Evolutionary conservation across 305 asterid species (phyloP), one percentile per base, ranked within the genome.

Genomic region (Ajuga reptans): DNA sequence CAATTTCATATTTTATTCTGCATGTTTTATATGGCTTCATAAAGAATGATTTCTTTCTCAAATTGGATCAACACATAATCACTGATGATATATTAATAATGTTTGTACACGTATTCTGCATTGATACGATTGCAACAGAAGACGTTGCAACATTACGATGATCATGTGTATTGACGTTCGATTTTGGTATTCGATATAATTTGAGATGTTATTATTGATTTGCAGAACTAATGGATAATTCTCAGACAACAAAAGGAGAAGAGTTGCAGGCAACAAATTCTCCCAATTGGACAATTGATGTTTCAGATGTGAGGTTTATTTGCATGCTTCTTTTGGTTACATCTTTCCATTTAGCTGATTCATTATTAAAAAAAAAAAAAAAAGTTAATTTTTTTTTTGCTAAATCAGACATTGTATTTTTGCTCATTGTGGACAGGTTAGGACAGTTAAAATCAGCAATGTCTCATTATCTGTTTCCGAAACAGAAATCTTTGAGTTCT

Each of bases 381-480:
- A n/a, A n/a, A n/a, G n/a, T n/a, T n/a, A n/a, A n/a, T n/a, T n/a
- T n/a, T n/a, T n/a, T 2, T 6, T 17, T 3, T 18, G n/a, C 31
- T 46, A 7, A 45, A 45, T 63, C 31, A 12, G 54, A 11, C 56
- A 15, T 39, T 57, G 66, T 58, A 37, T 29, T 29, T 14, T 15
- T 16, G 54, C 9, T 68, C n/a, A 2, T 16, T 14, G 36, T 46
- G 51, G 43, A 55, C 85, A 85, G 88, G 53, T 78, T 49, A 78
- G 75, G 80, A 85, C 90, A 8, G 63, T 83, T 14, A 66, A 61
- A 79, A 79, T 83, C 58, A 81, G 80, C 69, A 85, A 85, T 72
- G 68, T 85, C 9, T 74, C 90, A n/a, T 51, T 29, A 9, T 67
- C 64, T 6, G 75, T 83, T 51, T 67, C 81, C 8, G 80, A 77